Conservation (phyloP, 495 filamentous ascomycete species). For the Parachaetomium inaequale region DNA sequence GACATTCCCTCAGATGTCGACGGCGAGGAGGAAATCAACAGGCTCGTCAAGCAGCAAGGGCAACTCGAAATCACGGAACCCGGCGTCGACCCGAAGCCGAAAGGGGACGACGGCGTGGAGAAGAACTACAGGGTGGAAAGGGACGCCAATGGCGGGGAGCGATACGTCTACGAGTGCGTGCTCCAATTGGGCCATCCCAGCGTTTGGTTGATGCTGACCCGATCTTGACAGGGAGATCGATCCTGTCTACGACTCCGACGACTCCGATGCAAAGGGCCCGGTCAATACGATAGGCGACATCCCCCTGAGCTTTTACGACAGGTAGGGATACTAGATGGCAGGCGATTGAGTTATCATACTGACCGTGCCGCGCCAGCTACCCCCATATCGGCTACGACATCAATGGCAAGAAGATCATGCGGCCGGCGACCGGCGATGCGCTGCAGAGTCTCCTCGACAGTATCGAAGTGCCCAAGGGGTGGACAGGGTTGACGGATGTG, state of each 20-base stretch:
- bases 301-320: constrained; percentile 89
- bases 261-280: constrained; percentile 74
- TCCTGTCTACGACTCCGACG: constrained; percentile 92
- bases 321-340: constrained; percentile 38
- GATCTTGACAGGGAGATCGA: constrained; percentile 76
- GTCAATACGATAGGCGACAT: constrained; percentile 94
- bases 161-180: constrained; percentile 56
- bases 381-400: constrained; percentile 99
- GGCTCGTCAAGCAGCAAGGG: constrained; percentile 26
- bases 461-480: constrained; percentile 97
- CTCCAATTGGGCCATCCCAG: not conserved
- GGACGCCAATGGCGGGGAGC: constrained; percentile 51
- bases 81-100: constrained; percentile 34
- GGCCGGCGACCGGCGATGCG: constrained; percentile 89
- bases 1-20: constrained; percentile 56
- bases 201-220: constrained; percentile 13
- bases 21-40: constrained; percentile 36
- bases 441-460: constrained; percentile 91
- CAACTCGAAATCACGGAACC: constrained; percentile 32
- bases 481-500: constrained; percentile 93
- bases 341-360: not conserved
- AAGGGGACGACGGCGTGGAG: constrained; percentile 37
- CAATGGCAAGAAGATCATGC: constrained; percentile 96
- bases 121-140: constrained; percentile 56
- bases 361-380: constrained; percentile 36